Evolutionary conservation across 805 yeast species (phyloP), one percentile per base, ranked within the genome.

Genomic region (Zygosaccharomyces bailii): DNA sequence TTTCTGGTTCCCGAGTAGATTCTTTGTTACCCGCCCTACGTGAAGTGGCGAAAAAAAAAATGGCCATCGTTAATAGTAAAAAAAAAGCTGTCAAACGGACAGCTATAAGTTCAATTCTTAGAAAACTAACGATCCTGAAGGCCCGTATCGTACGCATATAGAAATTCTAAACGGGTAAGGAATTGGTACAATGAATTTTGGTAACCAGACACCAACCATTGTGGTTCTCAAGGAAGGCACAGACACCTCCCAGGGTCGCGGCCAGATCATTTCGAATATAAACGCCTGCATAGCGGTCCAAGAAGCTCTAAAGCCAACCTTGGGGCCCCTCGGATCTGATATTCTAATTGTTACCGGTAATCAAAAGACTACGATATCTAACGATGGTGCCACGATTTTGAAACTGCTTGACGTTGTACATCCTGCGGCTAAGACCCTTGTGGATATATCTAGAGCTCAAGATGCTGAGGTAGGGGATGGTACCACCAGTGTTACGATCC

Each of bases 391-490:
- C 32, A 93, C 99, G 2, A 91, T 93, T 56, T 73, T 93, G 64
- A 87, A 84, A 63, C 74, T 93, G 45, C 70, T 93, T 54, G 99
- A 93, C 61, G 95, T 93, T 44, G 96, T 93, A 19, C 99, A 93
- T 60, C 99, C 99, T 7, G 99, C 99, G 8, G 99, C 99, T 9
- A 89, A 88, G 66, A 90, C 91, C 48, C 72, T 91, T 54, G 99
- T 91, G 43, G 96, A 91, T 63, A 86, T 91, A 46, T 86, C 96
- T 13, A 84, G 95, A 64, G 89, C 96, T 2, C 99, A 91, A 70
- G 99, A 91, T 65, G 96, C 95, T 48, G 98, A 91, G 67, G 96
- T 93, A 52, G 99, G 99, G 48, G 99, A 91, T 69, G 99, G 99
- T 54, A 91, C 99, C 34, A 91, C 99, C 1, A 84, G 96, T 21